Base-by-base conservation (phyloP, 2,329 filamentous ascomycete species). In the Drechslerella coelobrocha region DNA sequence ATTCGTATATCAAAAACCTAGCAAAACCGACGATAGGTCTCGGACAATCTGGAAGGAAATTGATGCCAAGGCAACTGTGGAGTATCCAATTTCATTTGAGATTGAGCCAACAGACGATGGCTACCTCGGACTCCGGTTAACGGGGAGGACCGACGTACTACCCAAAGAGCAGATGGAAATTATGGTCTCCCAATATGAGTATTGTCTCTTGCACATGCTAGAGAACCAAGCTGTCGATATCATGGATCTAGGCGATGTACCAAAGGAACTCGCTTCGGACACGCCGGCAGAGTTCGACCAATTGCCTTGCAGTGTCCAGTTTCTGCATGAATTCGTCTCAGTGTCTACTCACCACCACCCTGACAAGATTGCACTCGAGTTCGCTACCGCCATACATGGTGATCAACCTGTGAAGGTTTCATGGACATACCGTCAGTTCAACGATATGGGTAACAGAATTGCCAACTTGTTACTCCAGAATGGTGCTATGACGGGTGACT, bases 301-400 rank as follows among this genome's bases (percentile, higher is more conserved):
- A 0, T 81, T 97, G 3, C 79, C 83, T 0, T 85, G 87, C 0
- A 79, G 84, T 0, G 83, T 87, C 0, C 75, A 77, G 1, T 81
- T 92, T 2, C 80, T 96, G 4, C 92, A 97, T 76, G 82, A 92
- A 62, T 89, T 96, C 69, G 87, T 96, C 4, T 90, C 95, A 76
- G 73, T 78, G 0, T 85, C 85, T 29, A 87, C 88, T 0, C 34
- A 73, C 0, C 75, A 79, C 0, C 78, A 82, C 19, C 89, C 92
- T 0, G 75, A 85, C 0, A 86, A 83, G 39, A 79, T 81, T 2
- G 92, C 92, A 0, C 82, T 97, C 0, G 88, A 96, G 73, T 96
- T 96, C 77, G 85, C 88, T 2, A 83, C 82, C 0, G 80, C 80
- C 0, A 82, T 91, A 2, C 78, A 83, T 0, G 79, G 80, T 0